phyloP scores from a whole-genome alignment of 2,329 filamentous ascomycete genomes.

The Aspergillus viridinutans region DNA sequence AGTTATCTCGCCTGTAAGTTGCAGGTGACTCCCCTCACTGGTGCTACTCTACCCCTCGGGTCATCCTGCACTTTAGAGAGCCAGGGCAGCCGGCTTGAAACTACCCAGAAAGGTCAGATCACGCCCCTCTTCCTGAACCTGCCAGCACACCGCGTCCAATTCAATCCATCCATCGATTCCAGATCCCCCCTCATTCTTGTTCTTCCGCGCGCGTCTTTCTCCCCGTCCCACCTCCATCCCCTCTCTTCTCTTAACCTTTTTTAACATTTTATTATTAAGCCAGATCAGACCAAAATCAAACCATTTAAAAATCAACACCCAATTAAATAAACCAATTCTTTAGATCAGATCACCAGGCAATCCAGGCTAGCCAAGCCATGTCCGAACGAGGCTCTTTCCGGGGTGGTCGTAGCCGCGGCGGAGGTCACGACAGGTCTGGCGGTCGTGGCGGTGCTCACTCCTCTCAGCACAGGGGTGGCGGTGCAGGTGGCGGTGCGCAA shows the following conservation, averaged over 20 bases:
- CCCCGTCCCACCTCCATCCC: neutral
- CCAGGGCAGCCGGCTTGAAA: neutral
- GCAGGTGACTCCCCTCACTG: constrained; percentile 2
- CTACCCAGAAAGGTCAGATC: neutral
- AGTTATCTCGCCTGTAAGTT: constrained; percentile 1
- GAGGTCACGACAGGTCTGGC: constrained; percentile 41
- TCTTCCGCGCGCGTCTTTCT: neutral
- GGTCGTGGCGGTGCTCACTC: constrained; percentile 36
- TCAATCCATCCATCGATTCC: neutral
- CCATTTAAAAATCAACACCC: neutral
- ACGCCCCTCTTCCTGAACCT: neutral
- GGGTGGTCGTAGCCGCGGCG: constrained; percentile 45
- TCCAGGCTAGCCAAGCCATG: constrained; percentile 24
- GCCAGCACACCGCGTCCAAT: neutral
- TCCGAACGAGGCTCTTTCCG: constrained; percentile 52
- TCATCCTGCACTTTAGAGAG: neutral
- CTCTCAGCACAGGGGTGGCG: constrained; percentile 45
- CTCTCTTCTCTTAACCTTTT: constrained; percentile 1
- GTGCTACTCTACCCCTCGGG: neutral
- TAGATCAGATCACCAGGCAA: neutral
- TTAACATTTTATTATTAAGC: constrained; percentile 3
- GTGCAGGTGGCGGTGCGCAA: constrained; percentile 48
- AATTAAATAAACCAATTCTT: constrained; percentile 1
- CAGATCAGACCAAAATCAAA: neutral
- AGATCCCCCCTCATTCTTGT: constrained; percentile 6